A percentile compares a stretch with the other conserved stretches of the same genome.
These are phyloP conservation scores for Fomitopsis betulina DNA, from an alignment of 1,284 basidiomycete species.

Conservation along the genomic window DNA sequence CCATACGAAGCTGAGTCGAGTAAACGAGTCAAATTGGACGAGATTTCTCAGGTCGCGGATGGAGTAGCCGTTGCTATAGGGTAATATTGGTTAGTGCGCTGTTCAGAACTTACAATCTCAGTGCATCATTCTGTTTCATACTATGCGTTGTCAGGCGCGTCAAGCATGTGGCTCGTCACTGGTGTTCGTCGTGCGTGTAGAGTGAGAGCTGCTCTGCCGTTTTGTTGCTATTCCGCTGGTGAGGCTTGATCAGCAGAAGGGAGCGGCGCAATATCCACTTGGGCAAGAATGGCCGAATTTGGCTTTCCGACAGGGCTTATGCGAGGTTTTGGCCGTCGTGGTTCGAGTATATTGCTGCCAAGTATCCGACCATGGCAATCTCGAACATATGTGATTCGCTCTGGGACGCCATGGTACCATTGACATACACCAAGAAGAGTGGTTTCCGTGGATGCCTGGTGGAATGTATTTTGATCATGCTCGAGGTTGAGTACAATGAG, in stretches of 20 bases:
- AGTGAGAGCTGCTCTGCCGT: no score
- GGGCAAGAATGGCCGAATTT: conserved; percentile 21
- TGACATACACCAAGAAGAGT: background rate
- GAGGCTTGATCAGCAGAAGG: no score
- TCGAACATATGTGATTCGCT: background rate
- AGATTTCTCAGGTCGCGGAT: background rate
- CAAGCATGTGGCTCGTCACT: no score
- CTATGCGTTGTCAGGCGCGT: no score
- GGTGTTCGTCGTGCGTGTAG: no score
- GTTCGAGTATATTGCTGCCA: conserved; percentile 21
- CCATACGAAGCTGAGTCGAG: background rate
- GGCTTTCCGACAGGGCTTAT: conserved; percentile 27
- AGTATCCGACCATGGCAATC: background rate
- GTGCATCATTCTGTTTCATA: no score
- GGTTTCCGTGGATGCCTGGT: background rate
- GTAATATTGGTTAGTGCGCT: background rate
- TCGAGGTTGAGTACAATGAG: no score
- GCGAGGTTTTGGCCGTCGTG: conserved; percentile 27
- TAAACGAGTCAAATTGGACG: background rate
- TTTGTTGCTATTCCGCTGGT: no score
- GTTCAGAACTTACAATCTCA: background rate
- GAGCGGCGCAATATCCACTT: conserved; percentile 25
- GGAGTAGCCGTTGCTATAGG: background rate
- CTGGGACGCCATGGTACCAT: background rate
- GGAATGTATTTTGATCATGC: background rate